Percentiles rank a stretch among this genome's conserved stretches.
Conservation (phyloP, 1,139 yeast species). For the Geotrichum armillariae region DNA sequence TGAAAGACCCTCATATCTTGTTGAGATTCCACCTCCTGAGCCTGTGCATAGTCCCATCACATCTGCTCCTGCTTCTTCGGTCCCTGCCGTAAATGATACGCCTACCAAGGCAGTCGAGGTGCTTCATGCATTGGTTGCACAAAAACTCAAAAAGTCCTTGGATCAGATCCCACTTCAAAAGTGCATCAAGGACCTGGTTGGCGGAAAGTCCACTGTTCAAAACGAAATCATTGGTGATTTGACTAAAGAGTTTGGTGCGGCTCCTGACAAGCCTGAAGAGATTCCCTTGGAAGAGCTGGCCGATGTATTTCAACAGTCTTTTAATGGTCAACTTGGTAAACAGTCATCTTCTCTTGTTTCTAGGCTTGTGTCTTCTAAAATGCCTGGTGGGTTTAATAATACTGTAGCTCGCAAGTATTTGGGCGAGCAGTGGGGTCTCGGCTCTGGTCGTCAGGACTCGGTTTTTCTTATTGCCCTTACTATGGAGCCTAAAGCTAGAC, state of each 20-base stretch:
- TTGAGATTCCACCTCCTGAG: constrained; percentile 34
- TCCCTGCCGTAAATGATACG: constrained; percentile 79
- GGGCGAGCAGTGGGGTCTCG: constrained; percentile 84
- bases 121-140: constrained; percentile 89
- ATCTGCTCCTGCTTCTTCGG: constrained; percentile 51
- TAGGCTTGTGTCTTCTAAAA: constrained; percentile 90
- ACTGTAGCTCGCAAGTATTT: constrained; percentile 89
- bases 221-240: constrained; percentile 97
- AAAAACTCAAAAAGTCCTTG: constrained; percentile 86
- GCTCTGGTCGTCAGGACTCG: constrained; percentile 91
- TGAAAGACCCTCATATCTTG: background rate
- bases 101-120: constrained; percentile 84
- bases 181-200: constrained; percentile 94
- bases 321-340: constrained; percentile 86
- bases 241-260: constrained; percentile 95
- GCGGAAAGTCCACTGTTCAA: constrained; percentile 98
- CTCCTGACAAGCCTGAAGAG: constrained; percentile 99
- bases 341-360: constrained; percentile 87
- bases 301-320: constrained; percentile 89
- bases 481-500: constrained; percentile 86
- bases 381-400: constrained; percentile 98
- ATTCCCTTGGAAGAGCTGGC: constrained; percentile 95
- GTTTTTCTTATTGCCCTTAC: constrained; percentile 80
- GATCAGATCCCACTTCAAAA: constrained; percentile 85
- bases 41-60: constrained; percentile 44